Base-by-base conservation (phyloP, 331 rosid species). In the Phaseolus coccineus region DNA sequence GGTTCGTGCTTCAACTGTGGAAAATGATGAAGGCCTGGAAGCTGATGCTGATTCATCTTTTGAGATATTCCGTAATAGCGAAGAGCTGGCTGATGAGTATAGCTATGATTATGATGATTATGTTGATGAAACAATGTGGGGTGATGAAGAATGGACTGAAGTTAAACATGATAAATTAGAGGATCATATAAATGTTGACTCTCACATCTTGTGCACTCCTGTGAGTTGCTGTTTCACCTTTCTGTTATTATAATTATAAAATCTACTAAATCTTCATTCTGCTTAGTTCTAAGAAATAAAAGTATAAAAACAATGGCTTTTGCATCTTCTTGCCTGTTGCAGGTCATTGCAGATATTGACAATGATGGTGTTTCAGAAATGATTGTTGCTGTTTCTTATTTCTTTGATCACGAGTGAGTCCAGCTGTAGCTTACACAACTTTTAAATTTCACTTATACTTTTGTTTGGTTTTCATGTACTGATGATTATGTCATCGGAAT, bases 331-430 rank as follows among this genome's bases (percentile, higher is more conserved):
- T 77, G 72, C 65, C 67, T 22, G 16, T 82, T 48, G 74, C 82
- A 88, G 99, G 96, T 95, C 80, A 91, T 95, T 88, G 96, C 97
- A 16, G 99, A 93, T 82, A 93, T 95, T 52, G 97, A 95, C 86
- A 95, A 91, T 48, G 97, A 95, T 84, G 99, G 99, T 53, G 89
- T 91, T 81, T 86, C 90, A 27, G 99, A 95, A 87, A 93, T 96
- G 99, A 73, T 96, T 85, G 83, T 93, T 80, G 98, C 94, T 16
- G 99, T 90, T 82, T 93, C 99, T 59, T 91, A 96, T 86, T 96
- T 96, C 83, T 96, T 90, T 85, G 97, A 96, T 84, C 90, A 85
- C 1, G 99, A 93, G 99, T 96, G 87, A 96, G 97, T 88, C 69
- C 71, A 33, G 80, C 79, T 78, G 33, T 74, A 39, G 47, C 10